Conservation (phyloP, 805 yeast species). For the Ogataea ganodermae region DNA sequence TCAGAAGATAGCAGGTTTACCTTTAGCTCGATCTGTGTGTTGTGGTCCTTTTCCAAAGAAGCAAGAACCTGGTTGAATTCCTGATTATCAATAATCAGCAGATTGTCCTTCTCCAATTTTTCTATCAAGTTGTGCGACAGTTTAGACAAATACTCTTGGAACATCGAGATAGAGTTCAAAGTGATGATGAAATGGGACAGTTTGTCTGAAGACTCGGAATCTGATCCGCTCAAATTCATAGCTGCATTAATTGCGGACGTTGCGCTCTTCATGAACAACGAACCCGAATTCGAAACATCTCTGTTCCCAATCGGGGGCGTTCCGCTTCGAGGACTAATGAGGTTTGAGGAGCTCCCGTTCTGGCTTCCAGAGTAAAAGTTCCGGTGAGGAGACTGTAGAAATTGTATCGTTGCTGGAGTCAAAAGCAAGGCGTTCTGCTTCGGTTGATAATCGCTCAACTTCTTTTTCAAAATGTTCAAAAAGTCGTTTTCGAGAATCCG, state of each 20-base stretch:
- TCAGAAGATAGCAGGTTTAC: constrained; percentile 20
- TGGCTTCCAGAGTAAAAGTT: constrained; percentile 16
- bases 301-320: constrained; percentile 31
- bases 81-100: constrained; percentile 36
- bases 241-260: constrained; percentile 39
- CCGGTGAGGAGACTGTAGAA: constrained; percentile 20
- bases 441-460: constrained; percentile 48
- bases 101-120: constrained; percentile 29
- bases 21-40: constrained; percentile 21
- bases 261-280: constrained; percentile 45
- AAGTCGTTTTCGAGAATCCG: constrained; percentile 66
- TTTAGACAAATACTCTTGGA: constrained; percentile 57
- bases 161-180: constrained; percentile 70
- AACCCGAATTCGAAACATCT: constrained; percentile 27
- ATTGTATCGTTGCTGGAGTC: constrained; percentile 24
- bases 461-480: constrained; percentile 52
- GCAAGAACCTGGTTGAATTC: constrained; percentile 27
- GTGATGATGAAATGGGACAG: constrained; percentile 64
- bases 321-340: constrained; percentile 32
- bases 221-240: constrained; percentile 37
- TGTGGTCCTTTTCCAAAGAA: constrained; percentile 24
- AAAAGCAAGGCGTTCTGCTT: constrained; percentile 34
- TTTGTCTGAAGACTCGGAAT: constrained; percentile 47
- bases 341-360: constrained; percentile 26
- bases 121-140: constrained; percentile 46